Percentiles rank a stretch among this genome's conserved stretches.
phyloP scores from a whole-genome alignment of 139 green algal species.

The Eudorina sp. region DNA sequence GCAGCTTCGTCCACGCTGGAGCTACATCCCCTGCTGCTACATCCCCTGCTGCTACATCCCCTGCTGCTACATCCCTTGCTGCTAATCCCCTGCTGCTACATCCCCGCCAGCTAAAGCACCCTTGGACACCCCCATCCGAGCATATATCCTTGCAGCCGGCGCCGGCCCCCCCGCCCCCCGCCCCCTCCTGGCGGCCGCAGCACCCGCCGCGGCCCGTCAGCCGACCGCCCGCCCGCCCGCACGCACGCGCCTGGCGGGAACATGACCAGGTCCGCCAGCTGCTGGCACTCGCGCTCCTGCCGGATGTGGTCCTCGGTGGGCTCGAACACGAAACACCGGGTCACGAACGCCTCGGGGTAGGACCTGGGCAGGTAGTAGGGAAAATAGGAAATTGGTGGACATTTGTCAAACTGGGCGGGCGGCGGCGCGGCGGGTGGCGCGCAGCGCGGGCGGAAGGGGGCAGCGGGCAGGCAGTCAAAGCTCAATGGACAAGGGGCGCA shows the following conservation, averaged over 20 bases:
- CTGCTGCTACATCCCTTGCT: no score
- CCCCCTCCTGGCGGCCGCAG: neutral
- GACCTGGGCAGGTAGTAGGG: slow-evolving; percentile 16
- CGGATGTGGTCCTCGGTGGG: slow-evolving; percentile 75
- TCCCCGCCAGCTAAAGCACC: no score
- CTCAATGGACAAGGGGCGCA: no score
- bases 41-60: no score
- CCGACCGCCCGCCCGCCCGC: neutral
- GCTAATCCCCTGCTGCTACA: no score
- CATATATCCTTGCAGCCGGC: no score
- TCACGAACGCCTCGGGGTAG: slow-evolving; percentile 79
- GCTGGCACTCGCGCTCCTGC: slow-evolving; percentile 55
- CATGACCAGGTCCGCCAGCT: slow-evolving; percentile 76
- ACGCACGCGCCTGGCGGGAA: slow-evolving; percentile 71
- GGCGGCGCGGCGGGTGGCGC: no score
- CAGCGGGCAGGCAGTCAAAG: neutral
- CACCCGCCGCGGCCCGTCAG: neutral
- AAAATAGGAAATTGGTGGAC: no score
- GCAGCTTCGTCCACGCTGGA: no score
- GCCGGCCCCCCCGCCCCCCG: neutral
- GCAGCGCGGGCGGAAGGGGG: neutral
- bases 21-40: no score
- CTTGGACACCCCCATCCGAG: neutral
- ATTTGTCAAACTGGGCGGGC: no score
- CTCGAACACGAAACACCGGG: slow-evolving; percentile 89